phyloP scores from a whole-genome alignment of 2,329 filamentous ascomycete species.

The Alternaria postmessia region DNA sequence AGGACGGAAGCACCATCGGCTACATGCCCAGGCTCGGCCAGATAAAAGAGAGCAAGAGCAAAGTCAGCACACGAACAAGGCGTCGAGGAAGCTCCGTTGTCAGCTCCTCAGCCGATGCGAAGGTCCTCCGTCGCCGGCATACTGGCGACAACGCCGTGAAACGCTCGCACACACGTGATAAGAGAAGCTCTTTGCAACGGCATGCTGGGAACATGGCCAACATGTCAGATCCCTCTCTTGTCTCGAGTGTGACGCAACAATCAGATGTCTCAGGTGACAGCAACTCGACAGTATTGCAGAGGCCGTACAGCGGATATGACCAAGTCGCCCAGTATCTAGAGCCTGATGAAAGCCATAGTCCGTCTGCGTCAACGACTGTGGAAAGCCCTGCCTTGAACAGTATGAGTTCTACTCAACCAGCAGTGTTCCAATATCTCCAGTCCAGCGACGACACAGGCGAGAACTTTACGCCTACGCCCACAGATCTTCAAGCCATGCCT shows the following conservation, averaged over 20 bases:
- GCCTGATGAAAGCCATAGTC: conserved; percentile 19
- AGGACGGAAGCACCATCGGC: conserved; percentile 30
- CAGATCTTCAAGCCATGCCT: conserved; percentile 20
- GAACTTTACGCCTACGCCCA: conserved; percentile 10
- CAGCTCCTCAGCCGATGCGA: conserved; percentile 25
- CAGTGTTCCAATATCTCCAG: conserved; percentile 43
- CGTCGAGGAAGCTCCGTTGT: conserved; percentile 33
- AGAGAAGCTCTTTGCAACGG: conserved; percentile 45
- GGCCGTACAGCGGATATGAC: conserved; percentile 50
- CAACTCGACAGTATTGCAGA: conserved; percentile 56
- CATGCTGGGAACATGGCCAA: conserved; percentile 39
- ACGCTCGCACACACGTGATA: conserved; percentile 42
- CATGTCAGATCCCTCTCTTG: conserved; percentile 52
- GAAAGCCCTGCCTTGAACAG: conserved; percentile 20
- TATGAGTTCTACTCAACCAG: conserved; percentile 31
- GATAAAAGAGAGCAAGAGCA: conserved; percentile 52
- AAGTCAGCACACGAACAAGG: conserved; percentile 34
- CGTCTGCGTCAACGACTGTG: conserved; percentile 22
- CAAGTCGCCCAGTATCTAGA: conserved; percentile 34
- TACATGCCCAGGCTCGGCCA: conserved; percentile 53
- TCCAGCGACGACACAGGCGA: conserved; percentile 20
- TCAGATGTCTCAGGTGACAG: conserved; percentile 56
- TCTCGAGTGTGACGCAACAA: conserved; percentile 53
- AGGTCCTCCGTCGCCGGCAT: conserved; percentile 28
- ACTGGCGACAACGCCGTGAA: conserved; percentile 33